These are phyloP conservation scores for Panus rudis DNA, from an alignment of 768 basidiomycete species.

Conservation along the genomic window DNA sequence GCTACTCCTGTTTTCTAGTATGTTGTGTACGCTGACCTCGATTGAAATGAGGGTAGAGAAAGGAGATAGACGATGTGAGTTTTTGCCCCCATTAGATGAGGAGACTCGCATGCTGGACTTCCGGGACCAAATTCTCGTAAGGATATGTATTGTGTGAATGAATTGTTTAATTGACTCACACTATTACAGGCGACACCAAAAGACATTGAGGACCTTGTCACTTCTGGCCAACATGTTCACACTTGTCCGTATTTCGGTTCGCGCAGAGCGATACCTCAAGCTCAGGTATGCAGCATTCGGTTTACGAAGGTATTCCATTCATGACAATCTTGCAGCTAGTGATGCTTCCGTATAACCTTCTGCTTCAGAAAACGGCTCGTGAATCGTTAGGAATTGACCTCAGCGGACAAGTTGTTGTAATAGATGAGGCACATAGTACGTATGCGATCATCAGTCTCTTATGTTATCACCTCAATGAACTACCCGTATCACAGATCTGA, in stretches of 20 bases:
- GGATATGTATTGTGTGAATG: slow-evolving; percentile 11
- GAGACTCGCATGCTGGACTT: slow-evolving; percentile 71
- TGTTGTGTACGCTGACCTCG: slow-evolving; percentile 15
- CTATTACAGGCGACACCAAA: slow-evolving; percentile 68
- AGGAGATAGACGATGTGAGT: slow-evolving; percentile 64
- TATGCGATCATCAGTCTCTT: slow-evolving; percentile 5
- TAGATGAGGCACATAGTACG: slow-evolving; percentile 97
- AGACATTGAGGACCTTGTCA: slow-evolving; percentile 90
- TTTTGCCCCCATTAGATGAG: slow-evolving; percentile 66
- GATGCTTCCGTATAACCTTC: slow-evolving; percentile 89
- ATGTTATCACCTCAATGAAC: slow-evolving; percentile 1
- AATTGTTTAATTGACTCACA: background rate
- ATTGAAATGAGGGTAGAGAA: slow-evolving; percentile 34
- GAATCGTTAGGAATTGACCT: slow-evolving; percentile 85
- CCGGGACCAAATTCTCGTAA: slow-evolving; percentile 79
- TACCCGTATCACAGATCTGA: slow-evolving; percentile 51
- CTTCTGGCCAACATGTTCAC: slow-evolving; percentile 55
- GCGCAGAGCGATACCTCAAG: slow-evolving; percentile 79
- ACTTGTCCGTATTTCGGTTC: slow-evolving; percentile 95
- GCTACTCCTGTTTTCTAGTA: background rate
- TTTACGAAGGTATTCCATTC: background rate
- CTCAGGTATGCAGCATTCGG: slow-evolving; percentile 53
- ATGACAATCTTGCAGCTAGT: slow-evolving; percentile 49
- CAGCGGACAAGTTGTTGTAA: slow-evolving; percentile 76
- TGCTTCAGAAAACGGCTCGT: slow-evolving; percentile 75